Conservation (phyloP, 352 stramenopile genomes). For the Phytophthora agathidicida region DNA sequence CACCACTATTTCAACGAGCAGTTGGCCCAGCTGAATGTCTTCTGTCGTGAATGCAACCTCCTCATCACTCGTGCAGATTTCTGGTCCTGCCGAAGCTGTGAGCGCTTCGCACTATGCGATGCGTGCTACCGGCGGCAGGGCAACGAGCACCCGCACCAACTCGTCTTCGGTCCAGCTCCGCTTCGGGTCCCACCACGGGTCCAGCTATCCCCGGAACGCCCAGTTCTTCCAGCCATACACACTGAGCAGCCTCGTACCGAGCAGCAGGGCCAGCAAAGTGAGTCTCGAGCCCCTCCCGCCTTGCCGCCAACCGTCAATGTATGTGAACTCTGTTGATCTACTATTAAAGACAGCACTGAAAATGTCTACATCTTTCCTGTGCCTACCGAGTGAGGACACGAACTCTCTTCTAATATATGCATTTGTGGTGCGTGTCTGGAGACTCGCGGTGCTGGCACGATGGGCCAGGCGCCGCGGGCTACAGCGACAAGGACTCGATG, state of each 20-base stretch:
- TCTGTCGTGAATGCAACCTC: constrained; percentile 78
- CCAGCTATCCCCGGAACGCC: constrained; percentile 2
- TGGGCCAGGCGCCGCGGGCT: no score
- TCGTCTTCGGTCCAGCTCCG: constrained; percentile 47
- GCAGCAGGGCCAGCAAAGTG: neutral
- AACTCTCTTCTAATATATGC: no score
- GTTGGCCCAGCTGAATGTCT: constrained; percentile 72
- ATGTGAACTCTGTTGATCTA: constrained; percentile 29
- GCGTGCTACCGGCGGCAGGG: constrained; percentile 60
- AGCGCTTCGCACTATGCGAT: constrained; percentile 74
- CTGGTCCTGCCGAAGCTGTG: constrained; percentile 64
- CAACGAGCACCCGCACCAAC: constrained; percentile 49
- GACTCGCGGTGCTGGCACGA: no score
- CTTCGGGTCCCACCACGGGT: constrained; percentile 8
- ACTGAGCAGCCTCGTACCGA: neutral
- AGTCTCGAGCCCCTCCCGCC: neutral
- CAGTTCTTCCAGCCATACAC: constrained; percentile 3
- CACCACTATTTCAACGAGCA: constrained; percentile 88
- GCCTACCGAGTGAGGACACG: no score
- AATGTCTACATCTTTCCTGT: no score
- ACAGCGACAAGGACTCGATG: no score
- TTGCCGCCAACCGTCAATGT: constrained; percentile 18
- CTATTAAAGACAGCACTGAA: neutral
- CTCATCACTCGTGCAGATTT: constrained; percentile 78
- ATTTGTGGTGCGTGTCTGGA: no score